A percentile compares a stretch with the other conserved stretches of the same genome.
Evolutionary conservation across 192 early-diverging fungal genomes (phyloP).

Genomic region (Coemansia sp.): DNA sequence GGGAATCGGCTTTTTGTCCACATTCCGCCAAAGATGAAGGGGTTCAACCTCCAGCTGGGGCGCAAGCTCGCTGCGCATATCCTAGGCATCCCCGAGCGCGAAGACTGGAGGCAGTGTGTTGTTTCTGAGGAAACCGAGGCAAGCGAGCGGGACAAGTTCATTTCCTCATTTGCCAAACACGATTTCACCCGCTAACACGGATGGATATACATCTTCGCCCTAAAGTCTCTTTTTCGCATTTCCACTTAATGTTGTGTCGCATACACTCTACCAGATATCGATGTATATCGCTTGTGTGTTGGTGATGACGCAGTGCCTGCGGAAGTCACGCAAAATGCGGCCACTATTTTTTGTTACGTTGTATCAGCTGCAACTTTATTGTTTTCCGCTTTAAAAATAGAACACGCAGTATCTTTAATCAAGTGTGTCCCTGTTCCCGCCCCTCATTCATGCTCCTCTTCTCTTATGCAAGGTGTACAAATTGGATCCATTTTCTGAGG

Average conservation of each 20-base stretch:
- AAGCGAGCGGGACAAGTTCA: slow-evolving; percentile 44
- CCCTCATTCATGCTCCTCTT: background rate
- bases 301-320: background rate
- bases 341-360: background rate
- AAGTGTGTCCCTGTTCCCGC: background rate
- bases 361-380: slow-evolving; percentile 1
- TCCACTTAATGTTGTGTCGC: background rate
- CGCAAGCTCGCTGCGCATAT: slow-evolving; percentile 67
- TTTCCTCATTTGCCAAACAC: slow-evolving; percentile 41
- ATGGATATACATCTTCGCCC: too few relatives aligned
- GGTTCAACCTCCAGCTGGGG: slow-evolving; percentile 80
- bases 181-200: slow-evolving; percentile 38
- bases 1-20: slow-evolving; percentile 23
- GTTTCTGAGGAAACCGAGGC: slow-evolving; percentile 66
- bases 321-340: background rate
- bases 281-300: too few relatives aligned
- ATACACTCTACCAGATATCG: background rate
- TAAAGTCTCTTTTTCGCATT: background rate
- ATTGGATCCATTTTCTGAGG: background rate
- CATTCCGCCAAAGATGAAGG: slow-evolving; percentile 27
- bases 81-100: slow-evolving; percentile 66
- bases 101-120: slow-evolving; percentile 79
- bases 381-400: background rate
- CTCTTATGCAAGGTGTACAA: background rate
- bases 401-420: background rate